Evolutionary conservation across 2,329 filamentous ascomycete species (phyloP).

Genomic region (Monascus ruber): DNA sequence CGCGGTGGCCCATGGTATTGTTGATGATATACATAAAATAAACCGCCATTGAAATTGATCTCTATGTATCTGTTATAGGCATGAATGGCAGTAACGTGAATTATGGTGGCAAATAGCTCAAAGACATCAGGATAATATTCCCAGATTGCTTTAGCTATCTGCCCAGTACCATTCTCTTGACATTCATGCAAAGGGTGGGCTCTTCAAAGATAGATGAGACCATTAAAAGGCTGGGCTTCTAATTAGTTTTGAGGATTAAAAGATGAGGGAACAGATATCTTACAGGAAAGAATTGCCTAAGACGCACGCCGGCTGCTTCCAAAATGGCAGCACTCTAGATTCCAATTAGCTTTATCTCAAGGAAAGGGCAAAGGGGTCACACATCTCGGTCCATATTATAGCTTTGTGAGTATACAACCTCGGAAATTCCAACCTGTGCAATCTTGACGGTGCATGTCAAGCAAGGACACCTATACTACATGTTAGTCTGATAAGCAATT

Average conservation of each 20-base stretch:
- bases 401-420: constrained; percentile 87
- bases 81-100: no score
- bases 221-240: constrained; percentile 46
- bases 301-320: constrained; percentile 64
- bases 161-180: background rate
- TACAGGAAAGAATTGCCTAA: constrained; percentile 82
- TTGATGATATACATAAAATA: no score
- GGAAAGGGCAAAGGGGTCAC: constrained; percentile 5
- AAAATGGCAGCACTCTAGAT: constrained; percentile 64
- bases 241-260: constrained; percentile 4
- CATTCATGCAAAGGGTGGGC: background rate
- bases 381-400: constrained; percentile 86
- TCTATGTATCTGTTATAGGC: no score
- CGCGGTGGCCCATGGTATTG: no score
- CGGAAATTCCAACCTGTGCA: constrained; percentile 85
- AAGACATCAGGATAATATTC: no score
- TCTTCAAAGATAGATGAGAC: constrained; percentile 51
- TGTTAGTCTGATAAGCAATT: constrained; percentile 1
- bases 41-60: no score
- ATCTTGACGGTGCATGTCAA: constrained; percentile 98
- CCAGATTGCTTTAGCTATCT: no score
- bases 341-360: constrained; percentile 5
- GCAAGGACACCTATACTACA: constrained; percentile 61
- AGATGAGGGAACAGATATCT: constrained; percentile 7
- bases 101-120: no score